Evolutionary conservation across 352 stramenopile genomes (phyloP).

Genomic region (Paralagenidium karlingii): DNA sequence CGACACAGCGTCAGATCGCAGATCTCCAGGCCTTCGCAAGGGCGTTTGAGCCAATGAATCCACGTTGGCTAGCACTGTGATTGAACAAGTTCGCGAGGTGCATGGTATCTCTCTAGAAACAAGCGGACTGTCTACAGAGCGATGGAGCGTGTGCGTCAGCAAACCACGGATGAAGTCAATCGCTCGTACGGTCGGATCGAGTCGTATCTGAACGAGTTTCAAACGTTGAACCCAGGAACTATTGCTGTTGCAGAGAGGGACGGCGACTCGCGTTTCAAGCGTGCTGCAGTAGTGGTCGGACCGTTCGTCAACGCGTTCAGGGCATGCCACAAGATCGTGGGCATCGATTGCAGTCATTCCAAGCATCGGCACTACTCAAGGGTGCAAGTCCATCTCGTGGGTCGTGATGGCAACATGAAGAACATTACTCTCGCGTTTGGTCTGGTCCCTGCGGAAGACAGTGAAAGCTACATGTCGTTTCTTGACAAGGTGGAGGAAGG

Average conservation of each 20-base stretch:
- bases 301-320: not conserved
- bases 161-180: not conserved
- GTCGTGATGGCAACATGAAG: conserved; percentile 4
- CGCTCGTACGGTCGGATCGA: conserved; percentile 1
- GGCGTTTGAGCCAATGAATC: not conserved
- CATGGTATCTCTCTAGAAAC: not conserved
- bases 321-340: conserved; percentile 2
- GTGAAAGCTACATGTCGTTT: conserved; percentile 6
- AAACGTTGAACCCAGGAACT: not conserved
- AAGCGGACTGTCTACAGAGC: conserved; percentile 4
- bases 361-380: conserved; percentile 2
- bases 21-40: not conserved
- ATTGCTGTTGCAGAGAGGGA: conserved; percentile 1
- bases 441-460: conserved; percentile 2
- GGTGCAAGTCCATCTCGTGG: conserved; percentile 5
- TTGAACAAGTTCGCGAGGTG: conserved; percentile 1
- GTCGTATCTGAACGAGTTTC: conserved; percentile 1
- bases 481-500: conserved; percentile 3
- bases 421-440: conserved; percentile 7
- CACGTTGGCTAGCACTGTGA: no score
- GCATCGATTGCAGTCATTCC: conserved; percentile 4
- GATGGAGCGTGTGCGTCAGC: not conserved
- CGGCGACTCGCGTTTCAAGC: not conserved
- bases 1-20: conserved; percentile 3
- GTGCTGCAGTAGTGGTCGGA: conserved; percentile 1